Evolutionary conservation across 1,284 basidiomycete genomes (phyloP).

Genomic region (Pholiota adiposa): DNA sequence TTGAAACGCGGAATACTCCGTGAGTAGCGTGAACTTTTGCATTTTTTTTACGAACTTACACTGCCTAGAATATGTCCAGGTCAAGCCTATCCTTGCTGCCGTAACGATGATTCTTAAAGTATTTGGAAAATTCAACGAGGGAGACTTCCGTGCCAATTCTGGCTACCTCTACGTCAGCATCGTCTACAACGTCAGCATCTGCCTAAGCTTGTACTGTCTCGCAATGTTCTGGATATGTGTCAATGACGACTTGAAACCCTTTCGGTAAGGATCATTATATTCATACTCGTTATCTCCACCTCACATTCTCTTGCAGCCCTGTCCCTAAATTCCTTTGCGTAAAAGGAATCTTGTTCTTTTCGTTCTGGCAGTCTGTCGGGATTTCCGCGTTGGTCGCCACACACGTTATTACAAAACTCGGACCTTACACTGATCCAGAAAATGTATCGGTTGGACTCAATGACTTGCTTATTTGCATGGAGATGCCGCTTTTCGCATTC

Average conservation of each 20-base stretch:
- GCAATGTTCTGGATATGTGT: slow-evolving; percentile 96
- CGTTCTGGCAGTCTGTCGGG: slow-evolving; percentile 94
- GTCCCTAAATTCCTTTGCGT: slow-evolving; percentile 97
- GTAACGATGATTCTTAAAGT: slow-evolving; percentile 89
- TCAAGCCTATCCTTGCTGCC: slow-evolving; percentile 90
- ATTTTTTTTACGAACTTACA: slow-evolving; percentile 3
- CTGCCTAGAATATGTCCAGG: slow-evolving; percentile 91
- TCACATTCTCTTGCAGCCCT: slow-evolving; percentile 45
- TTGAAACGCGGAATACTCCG: slow-evolving; percentile 95
- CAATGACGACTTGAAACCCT: slow-evolving; percentile 84
- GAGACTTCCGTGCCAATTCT: slow-evolving; percentile 80
- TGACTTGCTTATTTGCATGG: slow-evolving; percentile 91
- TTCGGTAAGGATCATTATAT: slow-evolving; percentile 56
- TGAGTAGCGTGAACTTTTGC: slow-evolving; percentile 44
- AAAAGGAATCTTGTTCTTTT: slow-evolving; percentile 97
- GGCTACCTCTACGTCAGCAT: slow-evolving; percentile 94
- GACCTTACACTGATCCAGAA: slow-evolving; percentile 89
- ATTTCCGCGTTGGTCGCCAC: slow-evolving; percentile 90
- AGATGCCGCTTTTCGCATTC: slow-evolving; percentile 98
- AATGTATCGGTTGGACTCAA: slow-evolving; percentile 90
- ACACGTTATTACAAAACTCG: slow-evolving; percentile 76
- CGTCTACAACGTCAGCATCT: slow-evolving; percentile 79
- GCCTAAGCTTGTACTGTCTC: slow-evolving; percentile 82
- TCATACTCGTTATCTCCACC: not conserved
- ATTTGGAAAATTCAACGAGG: slow-evolving; percentile 89